A percentile compares a stretch with the other conserved stretches of the same genome.
Evolutionary conservation across 768 basidiomycete species (phyloP).

Genomic region (Neoboletus brunneissimus): DNA sequence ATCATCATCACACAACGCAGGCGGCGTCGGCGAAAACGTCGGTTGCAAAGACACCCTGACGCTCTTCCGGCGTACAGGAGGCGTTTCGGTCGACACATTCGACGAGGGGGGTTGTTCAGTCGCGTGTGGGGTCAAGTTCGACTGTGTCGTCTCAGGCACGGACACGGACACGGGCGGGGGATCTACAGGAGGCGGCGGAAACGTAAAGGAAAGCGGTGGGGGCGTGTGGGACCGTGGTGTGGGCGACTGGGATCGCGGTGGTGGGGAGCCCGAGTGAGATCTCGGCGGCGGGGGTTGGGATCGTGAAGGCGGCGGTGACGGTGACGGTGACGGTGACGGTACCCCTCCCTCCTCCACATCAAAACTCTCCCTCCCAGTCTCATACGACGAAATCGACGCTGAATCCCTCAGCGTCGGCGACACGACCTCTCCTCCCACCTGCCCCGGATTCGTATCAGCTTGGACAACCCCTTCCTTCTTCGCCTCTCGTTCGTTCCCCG

Average conservation of each 20-base stretch:
- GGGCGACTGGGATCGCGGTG: neutral
- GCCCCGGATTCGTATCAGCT: neutral
- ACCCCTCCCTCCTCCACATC: constrained; percentile 28
- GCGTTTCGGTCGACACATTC: constrained; percentile 14
- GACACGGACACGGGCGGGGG: constrained; percentile 2
- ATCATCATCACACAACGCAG: constrained; percentile 55
- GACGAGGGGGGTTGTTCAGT: constrained; percentile 9
- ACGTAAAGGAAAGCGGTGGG: constrained; percentile 5
- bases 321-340: constrained; percentile 1
- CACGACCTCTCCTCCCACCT: neutral
- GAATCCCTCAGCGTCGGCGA: constrained; percentile 16
- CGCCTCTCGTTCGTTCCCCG: neutral
- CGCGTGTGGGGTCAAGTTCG: neutral
- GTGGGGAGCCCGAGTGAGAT: no score
- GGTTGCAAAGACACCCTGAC: constrained; percentile 77
- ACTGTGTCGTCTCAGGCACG: no score
- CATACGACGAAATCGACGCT: constrained; percentile 54
- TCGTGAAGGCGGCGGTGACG: neutral
- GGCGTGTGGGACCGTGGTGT: neutral
- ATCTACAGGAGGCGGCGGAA: constrained; percentile 15
- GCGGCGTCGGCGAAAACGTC: constrained; percentile 71
- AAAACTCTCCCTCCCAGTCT: constrained; percentile 58
- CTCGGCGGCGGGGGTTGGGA: no score
- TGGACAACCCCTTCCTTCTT: neutral
- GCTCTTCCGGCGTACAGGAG: constrained; percentile 51